Conservation (phyloP, 805 yeast genomes). For the Lipomyces chichibuensis region DNA sequence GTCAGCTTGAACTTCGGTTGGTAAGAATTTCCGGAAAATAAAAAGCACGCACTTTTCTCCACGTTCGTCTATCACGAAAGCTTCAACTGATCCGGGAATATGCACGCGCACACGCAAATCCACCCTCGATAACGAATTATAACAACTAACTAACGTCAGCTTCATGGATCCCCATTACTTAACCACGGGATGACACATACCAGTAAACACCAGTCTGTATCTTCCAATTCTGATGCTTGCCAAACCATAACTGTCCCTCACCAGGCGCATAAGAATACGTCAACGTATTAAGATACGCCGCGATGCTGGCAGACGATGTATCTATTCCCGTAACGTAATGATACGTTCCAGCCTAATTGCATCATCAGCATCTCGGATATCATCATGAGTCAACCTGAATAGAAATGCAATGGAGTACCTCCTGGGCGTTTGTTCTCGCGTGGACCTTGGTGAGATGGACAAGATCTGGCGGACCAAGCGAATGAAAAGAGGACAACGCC, state of each 20-base stretch:
- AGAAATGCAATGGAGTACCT: slow-evolving; percentile 49
- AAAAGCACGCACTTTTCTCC: slow-evolving; percentile 45
- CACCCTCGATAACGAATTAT: slow-evolving; percentile 70
- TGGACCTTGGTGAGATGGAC: slow-evolving; percentile 53
- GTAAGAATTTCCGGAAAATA: background rate
- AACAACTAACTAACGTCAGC: slow-evolving; percentile 45
- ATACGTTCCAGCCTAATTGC: slow-evolving; percentile 50
- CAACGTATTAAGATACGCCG: slow-evolving; percentile 58
- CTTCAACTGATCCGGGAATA: slow-evolving; percentile 55
- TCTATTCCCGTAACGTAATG: slow-evolving; percentile 60
- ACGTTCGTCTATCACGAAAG: slow-evolving; percentile 44
- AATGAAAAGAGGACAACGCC: slow-evolving; percentile 50
- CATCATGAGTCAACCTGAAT: slow-evolving; percentile 48
- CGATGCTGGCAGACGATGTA: slow-evolving; percentile 56
- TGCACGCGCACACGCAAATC: slow-evolving; percentile 72
- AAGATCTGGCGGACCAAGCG: slow-evolving; percentile 78
- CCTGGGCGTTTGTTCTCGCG: slow-evolving; percentile 51
- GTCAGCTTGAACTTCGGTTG: background rate
- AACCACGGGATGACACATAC: slow-evolving; percentile 12
- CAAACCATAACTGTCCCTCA: slow-evolving; percentile 73
- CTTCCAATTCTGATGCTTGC: slow-evolving; percentile 53
- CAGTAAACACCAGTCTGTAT: slow-evolving; percentile 50
- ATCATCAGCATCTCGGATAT: background rate
- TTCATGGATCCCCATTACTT: background rate
- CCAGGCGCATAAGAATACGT: slow-evolving; percentile 48